Evolutionary conservation across 345 rosid genomes (phyloP), one percentile per base, ranked within the genome.

Genomic region (Lepidium didymum): DNA sequence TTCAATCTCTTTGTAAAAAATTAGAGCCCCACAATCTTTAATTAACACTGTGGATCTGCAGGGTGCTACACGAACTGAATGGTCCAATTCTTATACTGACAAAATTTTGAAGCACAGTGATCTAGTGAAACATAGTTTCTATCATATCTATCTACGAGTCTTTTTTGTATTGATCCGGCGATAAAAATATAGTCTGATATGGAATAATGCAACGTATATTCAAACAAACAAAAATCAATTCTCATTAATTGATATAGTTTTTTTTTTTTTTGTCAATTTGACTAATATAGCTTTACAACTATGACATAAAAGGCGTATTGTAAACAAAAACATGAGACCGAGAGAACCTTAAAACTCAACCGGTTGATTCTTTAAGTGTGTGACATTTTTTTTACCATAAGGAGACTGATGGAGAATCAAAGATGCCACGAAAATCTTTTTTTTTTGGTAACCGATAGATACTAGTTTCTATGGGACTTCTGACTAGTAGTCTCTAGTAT

Each of bases 1-100:
- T 36, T 71, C 54, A 57, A 47, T 44, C 35, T 55, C 41, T 55
- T 55, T 61, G 15, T 64, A 42, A 41, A 36, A 55, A 36, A 21
- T 40, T 45, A 40, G 38, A 50, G 5, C 62, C 74, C 53, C 34
- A 55, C 55, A 27, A 47, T 54, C 64, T 72, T 63, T 72, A 63
- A 55, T 55, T 55, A 55, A 63, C 67, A 61, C 71, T 72, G 71
- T 72, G 53, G 45, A 47, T 44, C 38, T 72, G 66, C 76, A 64
- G 45, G 51, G 52, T 72, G 65, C 65, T 63, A 64, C 66, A 40
- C 21, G 10, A 56, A 72, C 59, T 38, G 37, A 46, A 62, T 14
- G 66, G 53, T 64, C 71, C 76, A 56, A 40, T n/a, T 47, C 66
- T 49, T 13, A 31, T 8, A 42, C 53, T 72, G 66, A 56, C 60